Evolutionary conservation across 1,284 basidiomycete species (phyloP), one percentile per base, ranked within the genome.

Genomic region (Microbotryum silenes-acaulis): DNA sequence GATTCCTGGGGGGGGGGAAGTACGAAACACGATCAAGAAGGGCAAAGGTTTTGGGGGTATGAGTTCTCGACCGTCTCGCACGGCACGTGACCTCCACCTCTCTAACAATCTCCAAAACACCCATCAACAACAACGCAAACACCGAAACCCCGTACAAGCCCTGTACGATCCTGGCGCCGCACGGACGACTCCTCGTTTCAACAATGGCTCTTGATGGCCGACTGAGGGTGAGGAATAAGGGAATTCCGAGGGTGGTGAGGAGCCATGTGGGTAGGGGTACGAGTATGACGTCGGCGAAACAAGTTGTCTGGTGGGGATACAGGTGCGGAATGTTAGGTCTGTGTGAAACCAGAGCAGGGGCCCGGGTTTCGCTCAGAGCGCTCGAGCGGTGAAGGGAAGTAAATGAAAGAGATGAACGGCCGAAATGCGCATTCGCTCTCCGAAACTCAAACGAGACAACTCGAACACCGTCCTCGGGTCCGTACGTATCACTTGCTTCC

Each of bases 261-360:
- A 57, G 21, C 48, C 47, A 57, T 9, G 48, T 51, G 6, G 56
- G 48, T 1, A 57, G 45, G 5, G 56, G 56, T 14, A 57, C 14
- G 48, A 57, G 48, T 8, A 57, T 14, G 16, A 57, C 56, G 20
- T 57, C 56, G n/a, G 33, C 4, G 33, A 57, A 57, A 27, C 56
- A 57, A 7, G 33, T 25, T 9, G 56, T 57, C 54, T 56, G 45
- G 12, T 4, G 37, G 12, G 3, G 14, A 42, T 2, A 3, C 27
- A 37, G 20, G 18, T 8, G 18, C 6, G 5, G 18, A 29, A 8
- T 21, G 46, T 56, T 27, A 56, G 54, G 3, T 14, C 25, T 27
- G 14, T 31, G 44, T 47, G 21, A 12, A 21, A 25, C 8, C 12
- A 42, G 37, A 42, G 37, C 16, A 14, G 37, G 29, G 29, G 29